Conservation (phyloP, 495 filamentous ascomycete genomes). For the Podospora conica region DNA sequence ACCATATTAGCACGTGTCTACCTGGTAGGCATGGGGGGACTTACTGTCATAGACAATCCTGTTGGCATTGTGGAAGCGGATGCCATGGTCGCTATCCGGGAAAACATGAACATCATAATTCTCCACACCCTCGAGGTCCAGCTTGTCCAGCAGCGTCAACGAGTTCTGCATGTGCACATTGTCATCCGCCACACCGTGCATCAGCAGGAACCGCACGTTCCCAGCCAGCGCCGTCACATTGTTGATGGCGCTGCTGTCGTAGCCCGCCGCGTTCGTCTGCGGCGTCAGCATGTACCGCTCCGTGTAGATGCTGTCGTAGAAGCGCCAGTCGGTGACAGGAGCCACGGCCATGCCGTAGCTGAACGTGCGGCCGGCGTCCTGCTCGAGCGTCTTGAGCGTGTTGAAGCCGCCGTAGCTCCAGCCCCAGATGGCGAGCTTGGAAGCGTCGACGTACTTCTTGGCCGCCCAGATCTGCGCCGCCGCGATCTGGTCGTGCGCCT, state of each 20-base stretch:
- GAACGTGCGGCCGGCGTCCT: slow-evolving; percentile 84
- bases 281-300: slow-evolving; percentile 95
- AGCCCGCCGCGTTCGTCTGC: slow-evolving; percentile 70
- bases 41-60: slow-evolving; percentile 90
- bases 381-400: slow-evolving; percentile 92
- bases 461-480: slow-evolving; percentile 79
- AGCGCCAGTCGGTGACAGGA: slow-evolving; percentile 94
- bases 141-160: slow-evolving; percentile 73
- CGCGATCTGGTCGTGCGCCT: slow-evolving; percentile 85
- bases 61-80: slow-evolving; percentile 92
- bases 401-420: slow-evolving; percentile 98
- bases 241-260: slow-evolving; percentile 64
- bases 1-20: slow-evolving; percentile 22
- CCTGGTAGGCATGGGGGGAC: slow-evolving; percentile 23
- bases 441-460: slow-evolving; percentile 77
- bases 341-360: slow-evolving; percentile 97
- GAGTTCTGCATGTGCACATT: slow-evolving; percentile 97
- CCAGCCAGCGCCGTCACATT: slow-evolving; percentile 62
- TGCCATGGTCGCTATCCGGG: slow-evolving; percentile 93
- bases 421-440: slow-evolving; percentile 88
- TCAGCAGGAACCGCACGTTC: slow-evolving; percentile 82
- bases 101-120: slow-evolving; percentile 97
- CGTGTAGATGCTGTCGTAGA: slow-evolving; percentile 93
- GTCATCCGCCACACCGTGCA: slow-evolving; percentile 93
- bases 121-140: slow-evolving; percentile 76